Base-by-base conservation (phyloP, 192 early-diverging fungal species). In the Nowakowskiella sp. region DNA sequence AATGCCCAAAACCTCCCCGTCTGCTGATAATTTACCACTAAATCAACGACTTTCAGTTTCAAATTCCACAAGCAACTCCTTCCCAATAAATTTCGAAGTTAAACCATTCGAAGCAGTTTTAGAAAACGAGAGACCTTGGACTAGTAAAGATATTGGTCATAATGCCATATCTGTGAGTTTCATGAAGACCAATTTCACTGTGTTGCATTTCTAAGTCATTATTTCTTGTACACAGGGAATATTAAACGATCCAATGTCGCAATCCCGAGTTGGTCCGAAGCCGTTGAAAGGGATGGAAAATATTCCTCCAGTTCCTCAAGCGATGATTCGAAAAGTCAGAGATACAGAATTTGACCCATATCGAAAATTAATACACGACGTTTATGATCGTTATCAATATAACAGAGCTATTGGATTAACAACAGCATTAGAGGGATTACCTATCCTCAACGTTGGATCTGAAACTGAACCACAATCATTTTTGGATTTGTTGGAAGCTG, bases 261-360 rank as follows among this genome's bases (percentile, higher is more conserved):
- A 75, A 51, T 60, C 60, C 5, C 67, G 70, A 10, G 57, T 57
- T 7, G 55, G 59, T 13, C 39, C 53, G 28, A 79, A 78, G 61
- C 48, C 16, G 22, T 30, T 58, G 8, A 59, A 49, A 7, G 64
- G 61, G n/a, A 65, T 70, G 67, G 74, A 77, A 23, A 64, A 29
- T 4, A 45, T 71, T 47, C 73, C 78, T 7, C 62, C 73, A 19
- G 68, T 83, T 7, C 60, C 78, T 4, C 79, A 77, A 4, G 76
- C 72, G 2, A 53, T 65, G n/a, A 76, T 91, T 42, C 76, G 80
- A 7, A 75, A 78, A 53, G 78, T 93, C 7, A 80, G 78, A 30
- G 49, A 59, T 45, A 59, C 71, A 31, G 93, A 98, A 54, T 98
- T 98, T 76, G 88, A 91, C 46, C 72, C 70, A 2, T 98, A 98